Evolutionary conservation across 805 yeast species (phyloP).

Genomic region (Metschnikowia corniflorae): DNA sequence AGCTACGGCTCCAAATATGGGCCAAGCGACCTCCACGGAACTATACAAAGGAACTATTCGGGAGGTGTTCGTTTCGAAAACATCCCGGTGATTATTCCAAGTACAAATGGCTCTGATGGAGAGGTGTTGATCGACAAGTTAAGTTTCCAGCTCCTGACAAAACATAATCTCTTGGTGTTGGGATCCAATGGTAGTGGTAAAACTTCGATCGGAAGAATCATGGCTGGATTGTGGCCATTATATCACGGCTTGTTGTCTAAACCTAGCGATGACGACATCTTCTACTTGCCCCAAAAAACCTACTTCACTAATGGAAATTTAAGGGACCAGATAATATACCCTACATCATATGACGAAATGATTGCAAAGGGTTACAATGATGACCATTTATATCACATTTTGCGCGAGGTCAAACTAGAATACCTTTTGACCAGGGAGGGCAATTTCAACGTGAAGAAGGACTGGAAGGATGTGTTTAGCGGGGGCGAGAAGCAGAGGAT

Average conservation of each 20-base stretch:
- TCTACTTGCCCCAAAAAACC: conserved; percentile 81
- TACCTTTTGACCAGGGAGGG: conserved; percentile 70
- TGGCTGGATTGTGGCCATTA: conserved; percentile 91
- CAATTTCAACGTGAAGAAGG: conserved; percentile 51
- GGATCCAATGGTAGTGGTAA: conserved; percentile 93
- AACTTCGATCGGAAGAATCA: conserved; percentile 75
- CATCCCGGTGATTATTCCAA: conserved; percentile 78
- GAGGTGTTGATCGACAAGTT: conserved; percentile 56
- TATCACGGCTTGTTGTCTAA: conserved; percentile 79
- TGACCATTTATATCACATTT: conserved; percentile 59
- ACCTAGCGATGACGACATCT: conserved; percentile 65
- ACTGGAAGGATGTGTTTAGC: conserved; percentile 88
- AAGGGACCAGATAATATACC: conserved; percentile 89
- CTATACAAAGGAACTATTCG: conserved; percentile 69
- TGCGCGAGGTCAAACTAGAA: conserved; percentile 75
- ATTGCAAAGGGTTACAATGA: conserved; percentile 68
- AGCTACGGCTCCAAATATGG: conserved; percentile 46
- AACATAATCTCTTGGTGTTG: conserved; percentile 70
- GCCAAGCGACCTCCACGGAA: conserved; percentile 63
- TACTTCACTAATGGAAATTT: conserved; percentile 81
- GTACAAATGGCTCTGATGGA: conserved; percentile 56
- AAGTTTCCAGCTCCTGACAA: conserved; percentile 53
- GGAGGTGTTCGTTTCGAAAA: conserved; percentile 78
- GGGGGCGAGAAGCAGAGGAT: conserved; percentile 96
- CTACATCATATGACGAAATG: conserved; percentile 75